Percentiles rank a stretch among this genome's conserved stretches.
These are phyloP conservation scores for Curvularia spicifera DNA, from an alignment of 2,329 filamentous ascomycete genomes.

Conservation along the genomic window DNA sequence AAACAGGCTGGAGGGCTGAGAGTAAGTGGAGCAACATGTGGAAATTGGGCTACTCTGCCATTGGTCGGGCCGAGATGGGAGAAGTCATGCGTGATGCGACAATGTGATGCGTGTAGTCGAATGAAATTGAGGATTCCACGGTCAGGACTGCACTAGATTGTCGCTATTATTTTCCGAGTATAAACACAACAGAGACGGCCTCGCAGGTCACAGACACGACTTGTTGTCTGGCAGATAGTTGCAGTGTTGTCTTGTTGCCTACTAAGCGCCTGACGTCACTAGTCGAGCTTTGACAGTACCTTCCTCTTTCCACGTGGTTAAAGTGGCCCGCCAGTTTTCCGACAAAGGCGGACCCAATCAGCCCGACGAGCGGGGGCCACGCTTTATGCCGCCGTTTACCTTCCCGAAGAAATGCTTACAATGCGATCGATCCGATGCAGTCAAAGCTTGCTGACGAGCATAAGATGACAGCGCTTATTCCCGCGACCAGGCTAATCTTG, in stretches of 20 bases:
- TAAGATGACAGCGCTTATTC: background rate
- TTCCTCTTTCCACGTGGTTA: background rate
- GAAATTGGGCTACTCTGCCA: conserved; percentile 4
- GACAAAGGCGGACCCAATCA: background rate
- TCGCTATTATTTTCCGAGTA: background rate
- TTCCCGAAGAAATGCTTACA: background rate
- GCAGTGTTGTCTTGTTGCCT: background rate
- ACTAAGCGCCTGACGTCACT: conserved; percentile 5
- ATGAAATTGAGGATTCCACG: background rate
- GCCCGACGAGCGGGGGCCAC: background rate
- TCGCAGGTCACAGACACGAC: background rate
- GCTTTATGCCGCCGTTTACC: background rate
- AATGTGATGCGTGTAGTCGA: background rate
- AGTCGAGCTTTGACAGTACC: background rate
- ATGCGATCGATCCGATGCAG: background rate
- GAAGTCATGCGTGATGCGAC: conserved; percentile 1
- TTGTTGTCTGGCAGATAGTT: background rate
- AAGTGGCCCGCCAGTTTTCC: background rate
- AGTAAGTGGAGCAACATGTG: conserved; percentile 7
- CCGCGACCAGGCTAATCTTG: background rate
- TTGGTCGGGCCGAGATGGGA: conserved; percentile 9
- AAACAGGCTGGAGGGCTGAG: background rate
- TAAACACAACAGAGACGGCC: background rate
- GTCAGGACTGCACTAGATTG: background rate
- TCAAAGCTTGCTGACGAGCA: background rate